Evolutionary conservation across 1,284 basidiomycete genomes (phyloP), one percentile per base, ranked within the genome.

Genomic region (Rhodotorula sp.): DNA sequence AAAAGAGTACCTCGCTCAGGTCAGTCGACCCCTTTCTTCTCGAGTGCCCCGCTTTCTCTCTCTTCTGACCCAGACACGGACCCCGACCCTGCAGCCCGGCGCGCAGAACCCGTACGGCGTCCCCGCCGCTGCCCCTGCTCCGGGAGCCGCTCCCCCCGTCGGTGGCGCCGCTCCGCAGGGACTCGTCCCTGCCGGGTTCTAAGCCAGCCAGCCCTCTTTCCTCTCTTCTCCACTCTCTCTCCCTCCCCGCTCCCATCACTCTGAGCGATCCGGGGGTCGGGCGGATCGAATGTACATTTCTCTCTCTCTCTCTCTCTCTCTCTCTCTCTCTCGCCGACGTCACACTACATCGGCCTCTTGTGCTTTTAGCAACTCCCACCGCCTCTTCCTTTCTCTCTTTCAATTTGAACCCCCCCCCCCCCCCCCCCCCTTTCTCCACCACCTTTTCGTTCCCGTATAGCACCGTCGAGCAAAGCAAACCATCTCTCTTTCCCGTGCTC

Each of bases 1-100:
- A 83, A 90, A 91, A 83, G 94, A 98, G 82, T 88, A 94, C 86
- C 83, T 91, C 53, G 89, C 89, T 26, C 92, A 95, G 82, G 92
- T 92, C 71, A 72, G 86, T 85, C 15, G 17, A 10, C 54, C 10
- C 49, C 54, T 44, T 33, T 42, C 20, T 37, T 10, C 46, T 17
- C 48, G 8, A 44, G 7, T 7, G 24, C 22, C 8, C 24, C 4
- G 14, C 17, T 24, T 22, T 17, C 2, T 29, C 59, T 60, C 18
- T 49, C 55, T 10, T 45, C 42, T 37, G 20, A 24, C 15, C 22
- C 30, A 24, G 3, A n/a, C n/a, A n/a, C n/a, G n/a, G n/a, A n/a
- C 22, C 24, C 26, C 42, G n/a, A 24, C 18, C 26, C 10, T 10
- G 24, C 62, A 73, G 72, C 69, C 69, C 26, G 72, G 69, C 22